Evolutionary conservation across 768 basidiomycete genomes (phyloP).

Genomic region (Psilocybe subaeruginosa): DNA sequence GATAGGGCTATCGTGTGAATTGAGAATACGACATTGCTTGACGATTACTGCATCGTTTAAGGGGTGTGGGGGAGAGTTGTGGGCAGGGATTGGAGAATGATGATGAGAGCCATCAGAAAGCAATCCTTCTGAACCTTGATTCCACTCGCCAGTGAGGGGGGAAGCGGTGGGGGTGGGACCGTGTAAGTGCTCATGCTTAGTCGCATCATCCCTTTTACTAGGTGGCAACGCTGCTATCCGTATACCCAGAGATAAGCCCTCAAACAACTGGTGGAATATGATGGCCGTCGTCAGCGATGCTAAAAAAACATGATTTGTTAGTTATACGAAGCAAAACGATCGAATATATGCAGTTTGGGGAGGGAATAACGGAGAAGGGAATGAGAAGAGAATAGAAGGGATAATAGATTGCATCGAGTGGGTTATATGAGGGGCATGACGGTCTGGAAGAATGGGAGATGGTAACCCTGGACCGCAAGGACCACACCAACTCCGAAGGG

Average conservation of each 20-base stretch:
- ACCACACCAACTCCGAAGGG: too few species aligned
- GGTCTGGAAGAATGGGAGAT: too few species aligned
- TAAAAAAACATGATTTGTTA: slow-evolving; percentile 24
- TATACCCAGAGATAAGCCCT: slow-evolving; percentile 82
- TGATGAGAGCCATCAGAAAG: background rate
- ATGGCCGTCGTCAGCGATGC: slow-evolving; percentile 77
- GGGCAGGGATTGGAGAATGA: background rate
- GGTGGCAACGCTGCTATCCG: slow-evolving; percentile 73
- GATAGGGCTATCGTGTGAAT: background rate
- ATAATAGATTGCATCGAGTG: too few species aligned
- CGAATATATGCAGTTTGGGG: background rate
- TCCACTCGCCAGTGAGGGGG: background rate
- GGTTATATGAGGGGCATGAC: too few species aligned
- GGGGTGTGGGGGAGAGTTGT: background rate
- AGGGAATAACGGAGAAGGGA: too few species aligned
- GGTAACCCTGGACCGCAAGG: too few species aligned
- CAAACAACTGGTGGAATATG: slow-evolving; percentile 83
- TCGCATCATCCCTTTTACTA: slow-evolving; percentile 9
- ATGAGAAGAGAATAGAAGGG: too few species aligned
- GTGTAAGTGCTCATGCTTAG: slow-evolving; percentile 3
- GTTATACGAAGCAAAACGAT: background rate
- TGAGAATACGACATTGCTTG: background rate
- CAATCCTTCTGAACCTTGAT: background rate
- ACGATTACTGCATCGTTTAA: background rate
- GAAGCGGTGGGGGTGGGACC: background rate